A percentile compares a stretch with the other conserved stretches of the same genome.
Conservation (phyloP, 345 rosid genomes). For the Eucalyptus erythrocorys region DNA sequence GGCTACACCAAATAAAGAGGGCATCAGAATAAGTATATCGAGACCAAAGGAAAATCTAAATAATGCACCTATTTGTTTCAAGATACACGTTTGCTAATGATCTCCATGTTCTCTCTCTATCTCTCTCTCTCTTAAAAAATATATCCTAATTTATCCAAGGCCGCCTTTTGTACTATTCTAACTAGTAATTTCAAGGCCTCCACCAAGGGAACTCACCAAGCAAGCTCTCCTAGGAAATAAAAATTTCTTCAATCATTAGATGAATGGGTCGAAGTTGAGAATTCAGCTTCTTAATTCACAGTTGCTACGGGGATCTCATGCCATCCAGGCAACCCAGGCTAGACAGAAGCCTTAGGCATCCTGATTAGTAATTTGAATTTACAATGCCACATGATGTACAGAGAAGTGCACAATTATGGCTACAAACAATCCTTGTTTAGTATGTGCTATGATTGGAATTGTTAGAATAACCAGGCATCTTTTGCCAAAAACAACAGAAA, state of each 20-base stretch:
- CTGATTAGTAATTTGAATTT: neutral
- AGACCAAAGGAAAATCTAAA: neutral
- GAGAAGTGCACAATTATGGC: neutral
- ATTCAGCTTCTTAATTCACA: neutral
- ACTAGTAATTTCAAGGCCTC: neutral
- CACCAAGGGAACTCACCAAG: neutral
- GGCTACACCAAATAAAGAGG: constrained; percentile 30
- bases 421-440: neutral
- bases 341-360: neutral
- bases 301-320: neutral
- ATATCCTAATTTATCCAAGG: neutral
- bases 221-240: neutral
- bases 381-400: neutral
- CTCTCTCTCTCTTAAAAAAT: neutral
- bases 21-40: neutral
- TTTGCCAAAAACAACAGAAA: neutral
- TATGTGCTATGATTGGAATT: neutral
- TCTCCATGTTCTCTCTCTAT: neutral
- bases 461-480: neutral
- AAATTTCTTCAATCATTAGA: neutral
- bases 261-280: neutral
- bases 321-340: neutral
- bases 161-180: neutral
- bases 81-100: neutral
- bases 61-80: neutral